Conservation (phyloP, 306 rosid genomes). For the Inga laurina region DNA sequence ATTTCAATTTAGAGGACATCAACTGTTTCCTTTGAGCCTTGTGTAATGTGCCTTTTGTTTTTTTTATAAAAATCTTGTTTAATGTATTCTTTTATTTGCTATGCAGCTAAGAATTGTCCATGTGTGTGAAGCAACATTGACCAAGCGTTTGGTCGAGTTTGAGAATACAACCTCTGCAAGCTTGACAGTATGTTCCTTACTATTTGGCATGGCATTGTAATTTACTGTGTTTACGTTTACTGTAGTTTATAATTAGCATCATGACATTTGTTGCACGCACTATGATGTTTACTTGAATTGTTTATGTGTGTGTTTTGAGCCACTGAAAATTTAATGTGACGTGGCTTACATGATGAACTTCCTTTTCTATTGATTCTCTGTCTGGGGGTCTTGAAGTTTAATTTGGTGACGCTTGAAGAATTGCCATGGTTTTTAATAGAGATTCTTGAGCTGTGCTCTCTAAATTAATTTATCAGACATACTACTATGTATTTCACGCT, state of each 20-base stretch:
- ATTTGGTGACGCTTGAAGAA: too few species aligned
- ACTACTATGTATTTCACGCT: background rate
- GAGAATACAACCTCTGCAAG: conserved; percentile 88
- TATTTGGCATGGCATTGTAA: background rate
- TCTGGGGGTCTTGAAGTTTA: background rate
- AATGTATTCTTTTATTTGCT: conserved; percentile 12
- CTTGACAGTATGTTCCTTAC: conserved; percentile 69
- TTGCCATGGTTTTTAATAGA: too few species aligned
- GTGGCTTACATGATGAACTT: background rate
- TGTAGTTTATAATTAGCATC: conserved; percentile 11
- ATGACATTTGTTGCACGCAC: background rate
- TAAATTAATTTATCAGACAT: background rate
- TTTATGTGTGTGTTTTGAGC: background rate
- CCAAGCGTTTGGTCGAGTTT: conserved; percentile 82
- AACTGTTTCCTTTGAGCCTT: conserved; percentile 1
- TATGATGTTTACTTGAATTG: conserved; percentile 3
- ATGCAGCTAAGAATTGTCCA: conserved; percentile 74
- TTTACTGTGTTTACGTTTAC: background rate
- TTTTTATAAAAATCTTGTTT: background rate
- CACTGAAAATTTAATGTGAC: background rate
- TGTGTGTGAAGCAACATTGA: conserved; percentile 89
- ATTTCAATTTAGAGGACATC: conserved; percentile 7
- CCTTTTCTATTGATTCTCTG: background rate
- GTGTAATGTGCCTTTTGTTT: background rate
- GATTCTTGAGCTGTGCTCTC: background rate